phyloP scores from a whole-genome alignment of 495 filamentous ascomycete species.

The Xylaria grammica region DNA sequence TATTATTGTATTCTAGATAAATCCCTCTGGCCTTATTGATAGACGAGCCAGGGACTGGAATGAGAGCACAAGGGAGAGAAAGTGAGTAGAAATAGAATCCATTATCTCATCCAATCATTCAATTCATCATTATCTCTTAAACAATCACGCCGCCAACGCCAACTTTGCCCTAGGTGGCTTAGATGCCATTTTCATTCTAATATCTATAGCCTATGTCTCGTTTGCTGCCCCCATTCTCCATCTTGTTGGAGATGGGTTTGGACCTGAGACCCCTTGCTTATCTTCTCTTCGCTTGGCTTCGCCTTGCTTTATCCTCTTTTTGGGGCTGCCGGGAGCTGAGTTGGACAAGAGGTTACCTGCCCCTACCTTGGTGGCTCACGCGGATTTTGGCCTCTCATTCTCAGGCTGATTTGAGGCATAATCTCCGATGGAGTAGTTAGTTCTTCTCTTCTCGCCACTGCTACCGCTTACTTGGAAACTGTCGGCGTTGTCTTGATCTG shows the following conservation, averaged over 20 bases:
- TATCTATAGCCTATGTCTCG: neutral
- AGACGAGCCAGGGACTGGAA: no score
- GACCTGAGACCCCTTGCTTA: no score
- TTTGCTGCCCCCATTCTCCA: no score
- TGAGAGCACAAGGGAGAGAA: neutral
- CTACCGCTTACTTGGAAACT: constrained; percentile 41
- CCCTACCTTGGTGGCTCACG: no score
- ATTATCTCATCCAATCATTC: neutral
- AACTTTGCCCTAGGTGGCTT: neutral
- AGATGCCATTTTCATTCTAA: neutral
- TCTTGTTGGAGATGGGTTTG: no score
- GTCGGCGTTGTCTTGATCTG: constrained; percentile 86
- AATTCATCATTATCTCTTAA: neutral
- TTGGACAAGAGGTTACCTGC: no score
- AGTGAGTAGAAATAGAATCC: neutral
- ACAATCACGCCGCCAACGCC: neutral
- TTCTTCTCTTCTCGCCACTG: neutral
- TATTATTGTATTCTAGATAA: no score
- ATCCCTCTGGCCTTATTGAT: no score
- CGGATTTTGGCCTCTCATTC: neutral
- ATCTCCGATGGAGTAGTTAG: no score
- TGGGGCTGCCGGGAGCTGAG: no score
- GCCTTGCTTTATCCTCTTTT: neutral
- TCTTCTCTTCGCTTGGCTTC: neutral
- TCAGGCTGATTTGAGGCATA: no score